Evolutionary conservation across 2,329 filamentous ascomycete species (phyloP).

Genomic region (Rhinocladiella mackenziei): DNA sequence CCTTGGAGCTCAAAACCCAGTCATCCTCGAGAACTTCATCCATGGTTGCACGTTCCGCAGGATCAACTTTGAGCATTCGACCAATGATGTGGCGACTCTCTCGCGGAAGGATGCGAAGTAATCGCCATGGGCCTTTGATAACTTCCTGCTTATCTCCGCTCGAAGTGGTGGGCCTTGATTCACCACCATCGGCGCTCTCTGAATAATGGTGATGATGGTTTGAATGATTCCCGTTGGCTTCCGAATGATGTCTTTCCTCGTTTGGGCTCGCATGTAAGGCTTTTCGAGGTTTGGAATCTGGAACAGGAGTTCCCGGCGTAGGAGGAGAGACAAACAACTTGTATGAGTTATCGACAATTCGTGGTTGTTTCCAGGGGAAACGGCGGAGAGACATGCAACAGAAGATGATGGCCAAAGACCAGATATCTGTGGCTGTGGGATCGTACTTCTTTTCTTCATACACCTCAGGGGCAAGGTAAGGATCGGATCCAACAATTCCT

Average conservation of each 20-base stretch:
- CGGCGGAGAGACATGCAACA: slow-evolving; percentile 95
- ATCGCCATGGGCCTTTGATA: slow-evolving; percentile 87
- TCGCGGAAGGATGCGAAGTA: slow-evolving; percentile 79
- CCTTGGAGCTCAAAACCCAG: slow-evolving; percentile 81
- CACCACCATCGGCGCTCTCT: slow-evolving; percentile 9
- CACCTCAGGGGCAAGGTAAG: slow-evolving; percentile 93
- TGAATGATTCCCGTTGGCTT: slow-evolving; percentile 22
- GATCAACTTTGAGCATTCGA: slow-evolving; percentile 86
- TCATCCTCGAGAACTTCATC: slow-evolving; percentile 80
- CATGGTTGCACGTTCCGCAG: slow-evolving; percentile 76
- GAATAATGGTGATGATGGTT: slow-evolving; percentile 27
- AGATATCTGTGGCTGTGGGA: slow-evolving; percentile 88
- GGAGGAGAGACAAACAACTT: slow-evolving; percentile 86
- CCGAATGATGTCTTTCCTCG: slow-evolving; percentile 17
- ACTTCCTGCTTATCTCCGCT: slow-evolving; percentile 62
- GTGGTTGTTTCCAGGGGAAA: slow-evolving; percentile 96
- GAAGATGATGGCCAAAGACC: slow-evolving; percentile 97
- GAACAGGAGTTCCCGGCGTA: slow-evolving; percentile 59
- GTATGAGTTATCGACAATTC: slow-evolving; percentile 88
- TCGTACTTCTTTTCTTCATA: slow-evolving; percentile 93
- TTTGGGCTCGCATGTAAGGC: slow-evolving; percentile 19
- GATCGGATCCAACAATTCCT: slow-evolving; percentile 83
- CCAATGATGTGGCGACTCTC: slow-evolving; percentile 88
- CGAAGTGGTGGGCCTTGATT: slow-evolving; percentile 21
- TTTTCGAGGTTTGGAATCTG: slow-evolving; percentile 39